Evolutionary conservation across 345 rosid genomes (phyloP).

Genomic region (Arabidopsis arenosa): DNA sequence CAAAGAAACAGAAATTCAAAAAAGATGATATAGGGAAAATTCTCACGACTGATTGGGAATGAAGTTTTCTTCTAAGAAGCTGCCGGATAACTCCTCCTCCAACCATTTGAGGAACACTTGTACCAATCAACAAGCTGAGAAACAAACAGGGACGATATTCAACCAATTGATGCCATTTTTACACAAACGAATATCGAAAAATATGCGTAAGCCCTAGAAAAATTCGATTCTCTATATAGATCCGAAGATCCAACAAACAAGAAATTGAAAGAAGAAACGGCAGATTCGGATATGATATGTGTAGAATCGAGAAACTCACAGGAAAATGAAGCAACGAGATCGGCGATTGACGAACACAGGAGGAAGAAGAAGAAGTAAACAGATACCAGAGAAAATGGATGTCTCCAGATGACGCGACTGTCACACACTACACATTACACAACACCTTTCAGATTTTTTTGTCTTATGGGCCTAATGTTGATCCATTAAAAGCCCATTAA

Average conservation of each 20-base stretch:
- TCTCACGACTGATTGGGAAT: slow-evolving; percentile 63
- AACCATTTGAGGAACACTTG: slow-evolving; percentile 61
- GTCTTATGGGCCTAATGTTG: neutral
- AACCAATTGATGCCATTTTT: neutral
- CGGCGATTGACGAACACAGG: slow-evolving; percentile 24
- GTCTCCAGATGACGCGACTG: slow-evolving; percentile 13
- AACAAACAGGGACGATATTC: slow-evolving; percentile 1
- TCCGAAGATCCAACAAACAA: slow-evolving; percentile 19
- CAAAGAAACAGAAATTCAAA: neutral
- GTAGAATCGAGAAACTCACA: slow-evolving; percentile 16
- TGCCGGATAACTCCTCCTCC: slow-evolving; percentile 88
- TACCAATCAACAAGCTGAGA: slow-evolving; percentile 25
- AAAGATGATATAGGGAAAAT: neutral
- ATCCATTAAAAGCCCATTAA: neutral
- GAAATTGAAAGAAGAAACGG: neutral
- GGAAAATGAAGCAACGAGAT: slow-evolving; percentile 19
- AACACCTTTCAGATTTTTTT: neutral
- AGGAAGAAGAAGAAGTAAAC: slow-evolving; percentile 16
- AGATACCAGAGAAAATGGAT: slow-evolving; percentile 32
- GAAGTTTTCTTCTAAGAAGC: slow-evolving; percentile 80
- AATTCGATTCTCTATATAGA: slow-evolving; percentile 8
- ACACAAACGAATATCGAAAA: neutral
- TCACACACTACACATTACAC: neutral
- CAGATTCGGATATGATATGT: neutral
- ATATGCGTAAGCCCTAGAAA: slow-evolving; percentile 18